Evolutionary conservation across 768 basidiomycete genomes (phyloP), one percentile per base, ranked within the genome.

Genomic region (Steccherinum ochraceum): DNA sequence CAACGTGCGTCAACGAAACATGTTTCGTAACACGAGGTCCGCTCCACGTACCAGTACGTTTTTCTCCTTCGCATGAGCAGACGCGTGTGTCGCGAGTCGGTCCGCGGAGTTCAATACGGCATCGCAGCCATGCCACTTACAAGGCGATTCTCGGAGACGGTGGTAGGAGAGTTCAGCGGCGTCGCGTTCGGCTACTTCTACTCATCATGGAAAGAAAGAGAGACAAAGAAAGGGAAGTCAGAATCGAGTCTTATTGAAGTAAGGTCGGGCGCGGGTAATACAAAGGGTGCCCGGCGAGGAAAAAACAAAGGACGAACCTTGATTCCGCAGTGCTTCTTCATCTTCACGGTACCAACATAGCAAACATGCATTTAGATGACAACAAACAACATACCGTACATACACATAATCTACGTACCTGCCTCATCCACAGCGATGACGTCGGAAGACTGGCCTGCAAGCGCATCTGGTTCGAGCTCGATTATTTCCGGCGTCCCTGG

Each of bases 61-160:
- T 25, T 58, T 57, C 45, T 71, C 69, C 13, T 56, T 42, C 12
- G 61, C 67, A 60, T 76, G 74, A 20, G 56, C 50, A 45, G 64
- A 64, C 26, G 83, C 62, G 69, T 89, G 86, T 18, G 64, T 59
- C 30, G 75, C 59, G 46, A 87, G 62, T 41, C 67, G 72, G 40
- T 73, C 67, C 4, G 69, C 65, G 42, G 80, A 81, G 58, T 82
- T 84, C 55, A 86, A 58, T 12, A 79, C 56, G 40, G 69, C 70
- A 52, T 69, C 71, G 64, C 86, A 89, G 23, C 70, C 69, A 50
- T 64, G 65, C 86, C 86, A 89, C 61, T 69, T 72, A 65, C 86
- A 89, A 11, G 63, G 67, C 41, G 69, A 61, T 54, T 71, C 69
- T 48, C 68, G 69, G 48, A 84, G 53, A 53, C 78, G 70, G 5